These are phyloP conservation scores for Styphnolobium japonicum DNA, from an alignment of 306 rosid genomes.

Conservation along the genomic window DNA sequence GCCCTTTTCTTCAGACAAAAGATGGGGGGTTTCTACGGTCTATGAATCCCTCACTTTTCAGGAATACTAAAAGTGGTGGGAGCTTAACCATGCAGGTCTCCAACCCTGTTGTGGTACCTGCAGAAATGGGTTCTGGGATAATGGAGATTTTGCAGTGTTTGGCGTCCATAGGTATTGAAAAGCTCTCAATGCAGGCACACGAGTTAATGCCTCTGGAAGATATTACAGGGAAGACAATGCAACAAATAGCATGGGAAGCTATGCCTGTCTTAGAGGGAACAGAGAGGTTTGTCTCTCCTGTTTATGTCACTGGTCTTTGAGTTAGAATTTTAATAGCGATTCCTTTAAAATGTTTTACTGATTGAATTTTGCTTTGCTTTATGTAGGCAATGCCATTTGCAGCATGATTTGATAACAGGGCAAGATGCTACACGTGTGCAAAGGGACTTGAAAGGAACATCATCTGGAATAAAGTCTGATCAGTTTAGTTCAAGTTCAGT, in stretches of 20 bases:
- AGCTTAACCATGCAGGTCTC: conserved; percentile 95
- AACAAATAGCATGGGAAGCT: conserved; percentile 93
- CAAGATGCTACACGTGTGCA: conserved; percentile 34
- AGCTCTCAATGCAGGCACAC: conserved; percentile 96
- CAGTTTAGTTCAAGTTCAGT: conserved; percentile 38
- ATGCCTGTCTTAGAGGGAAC: conserved; percentile 63
- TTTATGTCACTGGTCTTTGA: background rate
- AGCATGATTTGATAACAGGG: conserved; percentile 45
- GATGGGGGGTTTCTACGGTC: conserved; percentile 85
- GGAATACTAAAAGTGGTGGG: conserved; percentile 68
- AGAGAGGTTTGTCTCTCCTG: conserved; percentile 58
- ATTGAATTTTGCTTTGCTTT: conserved; percentile 33
- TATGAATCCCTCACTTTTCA: conserved; percentile 78
- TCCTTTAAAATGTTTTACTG: conserved; percentile 5
- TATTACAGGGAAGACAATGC: conserved; percentile 93
- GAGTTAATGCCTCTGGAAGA: conserved; percentile 97
- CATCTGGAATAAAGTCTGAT: conserved; percentile 39
- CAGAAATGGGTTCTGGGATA: conserved; percentile 95
- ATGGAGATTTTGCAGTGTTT: conserved; percentile 77
- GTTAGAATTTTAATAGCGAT: background rate
- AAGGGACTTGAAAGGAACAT: conserved; percentile 38
- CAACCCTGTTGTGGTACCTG: conserved; percentile 94
- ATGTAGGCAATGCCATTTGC: conserved; percentile 53
- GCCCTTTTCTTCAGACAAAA: conserved; percentile 85
- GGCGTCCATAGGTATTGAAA: conserved; percentile 93